Evolutionary conservation across 202 grass and related monocot genomes (phyloP), one percentile per base, ranked within the genome.

Genomic region (Schoenoplectus tabernaemontani): DNA sequence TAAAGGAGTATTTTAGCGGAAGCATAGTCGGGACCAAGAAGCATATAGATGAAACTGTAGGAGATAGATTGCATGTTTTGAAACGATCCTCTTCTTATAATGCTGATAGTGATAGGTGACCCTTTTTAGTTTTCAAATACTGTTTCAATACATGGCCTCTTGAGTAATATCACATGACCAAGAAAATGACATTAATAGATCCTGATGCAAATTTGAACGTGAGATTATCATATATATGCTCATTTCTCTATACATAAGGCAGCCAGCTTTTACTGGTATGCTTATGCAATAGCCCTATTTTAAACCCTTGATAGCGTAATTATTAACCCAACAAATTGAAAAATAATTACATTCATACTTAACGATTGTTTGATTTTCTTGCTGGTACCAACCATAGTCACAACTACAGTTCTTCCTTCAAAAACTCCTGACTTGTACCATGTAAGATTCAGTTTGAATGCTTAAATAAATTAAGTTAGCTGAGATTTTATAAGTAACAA

Each of bases 1-100:
- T 48, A 99, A 96, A 70, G n/a, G 96, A 96, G 47, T 91, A 91
- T 70, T 91, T 99, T 58, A 94, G 92, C 76, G 92, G 92, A 47
- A 96, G 96, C 85, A 75, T 99, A 64, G 85, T 99, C 15, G 92
- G 96, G 77, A 96, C 96, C 12, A 99, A 92, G 81, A 86, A 59
- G 72, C 82, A 89, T 41, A 89, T 78, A 77, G 96, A 99, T 0
- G 84, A 89, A 1, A 78, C 33, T 38, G 57, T 68, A 56, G 64
- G 69, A 50, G 86, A 96, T 70, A 86, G 57, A 33, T 58, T 82
- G 51, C 83, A 90, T 12, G 73, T 20, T 20, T 87, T 93, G 50
- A 96, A 99, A 70, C 83, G 88, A 68, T 93, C 92, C 43, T 93
- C 92, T 78, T 96, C 96, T 32, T 91, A 93, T 56, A 92, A 91